Evolutionary conservation across 2,329 filamentous ascomycete genomes (phyloP), one percentile per base, ranked within the genome.

Genomic region (Phialemoniopsis sp.): DNA sequence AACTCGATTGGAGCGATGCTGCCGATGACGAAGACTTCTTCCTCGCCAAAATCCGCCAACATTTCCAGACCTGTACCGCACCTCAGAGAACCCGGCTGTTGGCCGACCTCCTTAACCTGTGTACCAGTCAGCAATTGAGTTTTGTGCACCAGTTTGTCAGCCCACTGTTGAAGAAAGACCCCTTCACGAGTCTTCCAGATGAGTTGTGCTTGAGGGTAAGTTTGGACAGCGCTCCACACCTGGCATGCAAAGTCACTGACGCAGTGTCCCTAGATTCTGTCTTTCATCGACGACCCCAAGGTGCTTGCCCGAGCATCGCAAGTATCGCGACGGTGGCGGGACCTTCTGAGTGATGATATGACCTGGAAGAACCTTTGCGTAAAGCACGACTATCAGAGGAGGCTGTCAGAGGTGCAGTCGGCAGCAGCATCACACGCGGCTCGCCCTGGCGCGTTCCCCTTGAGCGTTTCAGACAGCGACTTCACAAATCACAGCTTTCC

Each of bases 301-400:
- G 94, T 94, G 3, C 74, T 98, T 34, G 91, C 90, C 30, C 79
- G 93, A 58, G 87, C 93, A 38, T 95, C 91, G 5, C 91, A 97
- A 60, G 93, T 98, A n/a, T 98, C 93, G 39, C 82, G 82, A 48
- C 79, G 90, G 59, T 98, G 93, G 93, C 80, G 88, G 46, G 90
- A 96, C 62, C 74, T 98, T 8, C 74, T 98, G 36, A 91, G 86
- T 57, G 93, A 98, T 60, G 93, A 98, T 61, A 90, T 96, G 66
- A 95, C 93, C 1, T 98, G 93, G 93, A 96, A 95, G 68, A 89
- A 93, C 45, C 75, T 98, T 15, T 97, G 91, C 59, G 89, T 94
- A 48, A 96, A 95, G 64, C 91, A 95, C 60, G 89, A 93, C 45
- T 98, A 95, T 61, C 80, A 63, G 62, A 72, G 77, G 32, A 69